A percentile compares a stretch with the other conserved stretches of the same genome.
phyloP scores from a whole-genome alignment of 2,329 filamentous ascomycete genomes.

The Diaporthe vaccinii region DNA sequence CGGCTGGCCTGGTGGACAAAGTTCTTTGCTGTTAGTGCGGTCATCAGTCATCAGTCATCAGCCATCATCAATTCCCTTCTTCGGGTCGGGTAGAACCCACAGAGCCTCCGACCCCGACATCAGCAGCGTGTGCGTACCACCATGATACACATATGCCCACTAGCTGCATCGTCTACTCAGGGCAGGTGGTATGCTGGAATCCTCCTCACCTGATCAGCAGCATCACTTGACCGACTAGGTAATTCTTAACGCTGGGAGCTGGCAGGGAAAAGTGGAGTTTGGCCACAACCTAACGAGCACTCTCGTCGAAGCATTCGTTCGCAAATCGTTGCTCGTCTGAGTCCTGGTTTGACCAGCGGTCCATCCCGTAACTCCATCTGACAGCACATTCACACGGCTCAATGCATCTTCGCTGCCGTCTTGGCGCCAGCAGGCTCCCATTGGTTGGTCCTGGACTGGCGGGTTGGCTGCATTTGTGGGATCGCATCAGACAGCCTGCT shows the following conservation, averaged over 20 bases:
- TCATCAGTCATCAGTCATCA: not conserved
- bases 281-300: not conserved
- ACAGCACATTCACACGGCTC: slow-evolving; percentile 18
- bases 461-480: not conserved
- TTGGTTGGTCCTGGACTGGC: slow-evolving; percentile 7
- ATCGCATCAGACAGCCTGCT: slow-evolving; percentile 21
- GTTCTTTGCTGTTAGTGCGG: not conserved
- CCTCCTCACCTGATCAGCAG: slow-evolving; percentile 13
- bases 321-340: slow-evolving; percentile 10
- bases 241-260: not conserved
- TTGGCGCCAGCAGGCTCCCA: slow-evolving; percentile 10
- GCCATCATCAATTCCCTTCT: not conserved
- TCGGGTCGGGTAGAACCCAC: not conserved
- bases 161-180: not conserved
- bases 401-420: slow-evolving; percentile 25
- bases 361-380: slow-evolving; percentile 23
- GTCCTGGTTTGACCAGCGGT: slow-evolving; percentile 19
- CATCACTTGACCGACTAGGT: slow-evolving; percentile 10
- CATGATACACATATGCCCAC: slow-evolving; percentile 4
- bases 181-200: slow-evolving; percentile 2
- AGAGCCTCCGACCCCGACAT: not conserved
- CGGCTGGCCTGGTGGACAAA: not conserved
- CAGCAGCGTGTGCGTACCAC: not conserved
- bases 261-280: not conserved
- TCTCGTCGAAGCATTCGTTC: slow-evolving; percentile 18